These are phyloP conservation scores for Eucalyptus albens DNA, from an alignment of 345 rosid species.

Conservation along the genomic window DNA sequence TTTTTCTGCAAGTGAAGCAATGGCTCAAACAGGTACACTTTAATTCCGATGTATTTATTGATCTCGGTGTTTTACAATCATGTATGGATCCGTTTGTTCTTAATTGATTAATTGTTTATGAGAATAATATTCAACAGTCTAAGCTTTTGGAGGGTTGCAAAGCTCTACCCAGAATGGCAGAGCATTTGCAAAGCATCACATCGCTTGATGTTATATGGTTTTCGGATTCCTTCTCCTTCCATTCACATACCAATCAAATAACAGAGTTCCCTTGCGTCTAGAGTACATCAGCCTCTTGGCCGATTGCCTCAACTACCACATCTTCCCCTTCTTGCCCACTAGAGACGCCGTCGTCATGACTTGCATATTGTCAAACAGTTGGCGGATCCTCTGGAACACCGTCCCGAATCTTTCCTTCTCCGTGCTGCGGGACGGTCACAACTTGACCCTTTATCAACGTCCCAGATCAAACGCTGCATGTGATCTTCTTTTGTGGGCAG, in stretches of 20 bases:
- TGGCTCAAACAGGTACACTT: too few species aligned
- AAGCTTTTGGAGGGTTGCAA: rapidly evolving
- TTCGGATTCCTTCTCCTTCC: neutral
- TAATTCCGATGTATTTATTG: too few species aligned
- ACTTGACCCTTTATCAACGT: neutral
- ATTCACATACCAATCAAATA: neutral
- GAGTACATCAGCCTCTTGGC: neutral
- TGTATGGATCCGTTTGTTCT: too few species aligned
- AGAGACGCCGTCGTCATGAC: rapidly evolving
- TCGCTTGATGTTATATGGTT: too few species aligned
- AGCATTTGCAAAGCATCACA: neutral
- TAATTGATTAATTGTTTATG: too few species aligned
- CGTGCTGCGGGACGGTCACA: rapidly evolving
- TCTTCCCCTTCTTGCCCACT: too few species aligned
- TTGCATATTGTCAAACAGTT: too few species aligned
- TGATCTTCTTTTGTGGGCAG: neutral
- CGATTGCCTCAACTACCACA: neutral
- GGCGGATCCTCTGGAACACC: too few species aligned
- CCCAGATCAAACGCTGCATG: neutral
- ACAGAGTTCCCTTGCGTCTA: neutral
- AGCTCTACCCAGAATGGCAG: neutral
- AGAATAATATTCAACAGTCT: too few species aligned
- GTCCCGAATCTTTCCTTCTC: too few species aligned
- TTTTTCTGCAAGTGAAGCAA: too few species aligned
- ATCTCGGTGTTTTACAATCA: too few species aligned